Evolutionary conservation across 2,329 filamentous ascomycete species (phyloP).

Genomic region (Pseudopyricularia cyperi): DNA sequence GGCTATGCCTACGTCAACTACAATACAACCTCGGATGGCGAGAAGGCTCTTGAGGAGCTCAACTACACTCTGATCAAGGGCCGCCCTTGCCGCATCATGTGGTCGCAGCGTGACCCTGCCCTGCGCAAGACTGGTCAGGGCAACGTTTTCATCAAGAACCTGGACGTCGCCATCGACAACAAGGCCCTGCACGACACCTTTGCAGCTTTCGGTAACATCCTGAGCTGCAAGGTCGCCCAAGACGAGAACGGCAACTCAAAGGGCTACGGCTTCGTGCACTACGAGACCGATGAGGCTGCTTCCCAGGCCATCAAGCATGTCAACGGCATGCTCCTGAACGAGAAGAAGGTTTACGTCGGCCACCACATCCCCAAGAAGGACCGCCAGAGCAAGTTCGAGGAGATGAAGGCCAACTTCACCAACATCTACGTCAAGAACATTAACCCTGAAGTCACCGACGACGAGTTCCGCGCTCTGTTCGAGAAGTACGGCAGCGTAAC

Average conservation of each 20-base stretch:
- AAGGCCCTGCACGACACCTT: slow-evolving; percentile 99
- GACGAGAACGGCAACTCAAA: slow-evolving; percentile 95
- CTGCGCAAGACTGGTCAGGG: slow-evolving; percentile 98
- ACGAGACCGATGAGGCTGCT: slow-evolving; percentile 97
- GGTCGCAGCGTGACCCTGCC: slow-evolving; percentile 98
- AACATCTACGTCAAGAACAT: slow-evolving; percentile 99
- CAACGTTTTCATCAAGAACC: slow-evolving; percentile 99
- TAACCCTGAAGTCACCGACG: slow-evolving; percentile 68
- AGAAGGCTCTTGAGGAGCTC: slow-evolving; percentile 96
- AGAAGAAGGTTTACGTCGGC: slow-evolving; percentile 99
- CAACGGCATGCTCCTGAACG: slow-evolving; percentile 98
- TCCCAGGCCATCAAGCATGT: slow-evolving; percentile 98
- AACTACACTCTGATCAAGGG: slow-evolving; percentile 99
- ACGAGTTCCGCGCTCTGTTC: slow-evolving; percentile 89
- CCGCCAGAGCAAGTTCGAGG: slow-evolving; percentile 99
- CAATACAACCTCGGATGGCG: slow-evolving; percentile 91
- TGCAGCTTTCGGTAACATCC: slow-evolving; percentile 95
- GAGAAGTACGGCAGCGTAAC: slow-evolving; percentile 90
- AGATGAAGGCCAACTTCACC: slow-evolving; percentile 99
- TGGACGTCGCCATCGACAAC: slow-evolving; percentile 98
- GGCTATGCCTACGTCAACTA: slow-evolving; percentile 99
- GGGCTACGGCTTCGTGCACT: slow-evolving; percentile 98
- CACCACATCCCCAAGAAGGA: slow-evolving; percentile 99
- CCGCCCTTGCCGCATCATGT: slow-evolving; percentile 99
- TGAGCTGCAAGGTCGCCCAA: slow-evolving; percentile 98